These are phyloP conservation scores for Suhomyces yuchorum DNA, from an alignment of 1,139 yeast species.

Conservation along the genomic window DNA sequence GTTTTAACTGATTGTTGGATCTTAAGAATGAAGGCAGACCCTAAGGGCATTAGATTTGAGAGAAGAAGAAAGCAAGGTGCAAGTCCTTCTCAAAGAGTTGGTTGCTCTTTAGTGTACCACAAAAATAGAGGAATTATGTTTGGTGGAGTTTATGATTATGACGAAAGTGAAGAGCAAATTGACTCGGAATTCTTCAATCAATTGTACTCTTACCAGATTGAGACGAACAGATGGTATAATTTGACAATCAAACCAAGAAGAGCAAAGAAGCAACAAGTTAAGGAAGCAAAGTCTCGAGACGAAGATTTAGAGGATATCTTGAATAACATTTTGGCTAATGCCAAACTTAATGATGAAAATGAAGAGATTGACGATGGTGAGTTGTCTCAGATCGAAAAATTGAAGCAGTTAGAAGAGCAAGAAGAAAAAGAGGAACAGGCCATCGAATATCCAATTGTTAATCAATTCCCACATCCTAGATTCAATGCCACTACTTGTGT, in stretches of 20 bases:
- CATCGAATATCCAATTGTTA: constrained; percentile 57
- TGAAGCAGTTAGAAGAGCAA: constrained; percentile 38
- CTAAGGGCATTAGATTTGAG: constrained; percentile 83
- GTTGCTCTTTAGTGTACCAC: constrained; percentile 86
- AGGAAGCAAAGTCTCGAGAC: constrained; percentile 59
- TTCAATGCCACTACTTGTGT: constrained; percentile 88
- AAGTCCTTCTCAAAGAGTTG: constrained; percentile 91
- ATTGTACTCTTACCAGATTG: constrained; percentile 79
- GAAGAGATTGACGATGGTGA: constrained; percentile 50
- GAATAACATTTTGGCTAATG: constrained; percentile 71
- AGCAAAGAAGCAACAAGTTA: constrained; percentile 47
- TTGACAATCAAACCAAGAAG: constrained; percentile 66
- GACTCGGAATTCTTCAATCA: constrained; percentile 85
- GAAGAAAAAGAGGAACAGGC: constrained; percentile 36
- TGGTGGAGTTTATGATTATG: constrained; percentile 95
- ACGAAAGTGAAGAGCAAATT: constrained; percentile 90
- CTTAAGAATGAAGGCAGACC: constrained; percentile 82
- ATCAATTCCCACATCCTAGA: constrained; percentile 80
- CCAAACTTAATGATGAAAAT: constrained; percentile 64
- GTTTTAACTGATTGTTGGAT: constrained; percentile 89
- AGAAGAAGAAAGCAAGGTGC: constrained; percentile 86
- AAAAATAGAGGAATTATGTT: constrained; percentile 91
- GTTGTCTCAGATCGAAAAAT: constrained; percentile 40
- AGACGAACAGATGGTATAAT: constrained; percentile 86
- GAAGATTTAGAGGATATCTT: constrained; percentile 83